Evolutionary conservation across 495 filamentous ascomycete genomes (phyloP).

Genomic region (Xylaria longipes): DNA sequence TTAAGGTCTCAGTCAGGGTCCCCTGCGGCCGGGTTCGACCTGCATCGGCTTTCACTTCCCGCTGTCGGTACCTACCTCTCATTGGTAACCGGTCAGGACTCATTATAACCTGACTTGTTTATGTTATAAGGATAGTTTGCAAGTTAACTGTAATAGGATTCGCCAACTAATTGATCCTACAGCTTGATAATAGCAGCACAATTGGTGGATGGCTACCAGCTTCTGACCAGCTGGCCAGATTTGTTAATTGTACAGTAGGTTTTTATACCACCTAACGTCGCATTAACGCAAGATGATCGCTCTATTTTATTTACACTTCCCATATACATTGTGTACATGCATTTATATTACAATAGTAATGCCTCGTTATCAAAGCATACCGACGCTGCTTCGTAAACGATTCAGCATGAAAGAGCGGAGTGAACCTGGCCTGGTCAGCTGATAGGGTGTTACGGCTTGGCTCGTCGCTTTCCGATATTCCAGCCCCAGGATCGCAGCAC

Average conservation of each 20-base stretch:
- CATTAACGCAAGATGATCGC: not conserved
- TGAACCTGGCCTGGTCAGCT: not conserved
- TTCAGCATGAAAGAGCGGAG: constrained; percentile 1
- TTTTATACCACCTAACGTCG: not conserved
- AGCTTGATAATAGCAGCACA: not conserved
- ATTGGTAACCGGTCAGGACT: not conserved
- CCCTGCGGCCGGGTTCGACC: not conserved
- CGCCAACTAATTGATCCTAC: not conserved
- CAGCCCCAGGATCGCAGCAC: constrained; percentile 81
- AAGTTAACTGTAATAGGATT: not conserved
- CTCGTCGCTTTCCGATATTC: constrained; percentile 60
- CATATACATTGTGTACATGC: constrained; percentile 12
- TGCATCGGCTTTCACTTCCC: not conserved
- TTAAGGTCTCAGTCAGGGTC: not conserved
- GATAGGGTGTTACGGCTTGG: constrained; percentile 30
- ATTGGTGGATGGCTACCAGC: not conserved
- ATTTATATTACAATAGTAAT: constrained; percentile 18
- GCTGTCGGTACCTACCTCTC: not conserved
- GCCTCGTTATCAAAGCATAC: not conserved
- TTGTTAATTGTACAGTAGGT: not conserved
- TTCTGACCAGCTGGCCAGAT: not conserved
- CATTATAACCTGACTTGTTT: no score
- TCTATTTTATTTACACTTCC: constrained; percentile 22
- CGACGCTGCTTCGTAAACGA: not conserved
- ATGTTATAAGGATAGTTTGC: not conserved